Base-by-base conservation (phyloP, 179 eudicot species). In the Nepenthes alata region DNA sequence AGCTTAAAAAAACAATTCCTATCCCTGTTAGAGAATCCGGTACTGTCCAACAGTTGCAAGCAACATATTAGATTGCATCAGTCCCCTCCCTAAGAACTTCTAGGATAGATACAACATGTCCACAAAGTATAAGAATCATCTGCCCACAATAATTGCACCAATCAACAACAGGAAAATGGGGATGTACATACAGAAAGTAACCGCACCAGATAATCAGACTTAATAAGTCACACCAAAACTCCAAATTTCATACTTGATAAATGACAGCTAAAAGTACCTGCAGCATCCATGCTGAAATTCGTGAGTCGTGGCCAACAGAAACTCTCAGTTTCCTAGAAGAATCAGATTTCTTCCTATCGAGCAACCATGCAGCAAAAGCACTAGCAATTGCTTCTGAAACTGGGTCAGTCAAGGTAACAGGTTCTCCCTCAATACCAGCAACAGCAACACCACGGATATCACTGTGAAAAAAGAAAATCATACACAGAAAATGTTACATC, bases 371-470 rank as follows among this genome's bases (percentile, higher is more conserved):
- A 76, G 87, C 85, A 81, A 94, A 94, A 25, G 87, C 99, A 80
- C 94, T 83, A 64, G 97, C 99, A 74, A 94, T 90, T 70, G 99
- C 97, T 84, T 87, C 95, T 63, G 99, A 78, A 67, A 90, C 91
- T 36, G 81, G 91, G 74, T 90, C 95, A 5, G 97, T 90, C 61
- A 94, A 85, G 72, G 65, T 85, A 65, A 94, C 79, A 75, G 94
- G 85, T 75, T 94, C 97, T 37, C 96, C 95, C 70, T 83, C 94
- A 69, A 94, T 91, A 62, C 99, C 99, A 76, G 73, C 87, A 67
- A 94, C 81, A 49, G 99, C 99, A 80, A 94, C 97, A 63, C 99
- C 99, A 69, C 99, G 97, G 69, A 94, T 94, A 68, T 94, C 99
- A 75, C 99, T 94, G 80, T 51, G 47, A 11, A 47, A 53, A 25